Evolutionary conservation across 148 eudicot genomes (phyloP).

Genomic region (Chenopodium suecicum): DNA sequence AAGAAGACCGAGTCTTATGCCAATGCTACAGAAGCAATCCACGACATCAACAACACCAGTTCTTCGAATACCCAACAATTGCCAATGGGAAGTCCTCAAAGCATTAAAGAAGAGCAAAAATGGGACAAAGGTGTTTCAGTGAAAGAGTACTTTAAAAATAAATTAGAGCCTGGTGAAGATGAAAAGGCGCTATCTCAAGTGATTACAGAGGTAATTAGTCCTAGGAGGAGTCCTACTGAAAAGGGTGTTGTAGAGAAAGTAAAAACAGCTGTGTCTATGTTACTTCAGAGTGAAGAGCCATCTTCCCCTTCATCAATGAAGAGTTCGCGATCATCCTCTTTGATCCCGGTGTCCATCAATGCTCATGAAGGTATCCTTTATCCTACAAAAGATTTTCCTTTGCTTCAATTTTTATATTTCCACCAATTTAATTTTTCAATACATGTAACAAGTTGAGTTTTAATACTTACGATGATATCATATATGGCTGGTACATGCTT

Average conservation of each 20-base stretch:
- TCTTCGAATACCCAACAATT: constrained; percentile 48
- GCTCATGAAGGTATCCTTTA: constrained; percentile 44
- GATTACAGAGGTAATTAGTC: constrained; percentile 66
- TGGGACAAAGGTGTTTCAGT: constrained; percentile 70
- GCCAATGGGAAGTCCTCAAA: constrained; percentile 23
- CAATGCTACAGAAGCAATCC: constrained; percentile 46
- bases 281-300: constrained; percentile 49
- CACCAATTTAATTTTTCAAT: no score
- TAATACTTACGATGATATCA: no score
- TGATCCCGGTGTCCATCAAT: constrained; percentile 49
- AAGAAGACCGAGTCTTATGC: constrained; percentile 35
- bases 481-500: constrained; percentile 3
- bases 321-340: constrained; percentile 28
- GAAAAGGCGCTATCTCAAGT: constrained; percentile 70
- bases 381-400: no score
- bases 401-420: no score
- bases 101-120: constrained; percentile 21
- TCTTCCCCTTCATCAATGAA: constrained; percentile 23
- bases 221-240: constrained; percentile 40
- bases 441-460: no score
- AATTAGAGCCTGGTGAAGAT: constrained; percentile 79
- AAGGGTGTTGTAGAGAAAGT: constrained; percentile 68
- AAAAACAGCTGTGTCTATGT: constrained; percentile 60
- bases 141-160: constrained; percentile 64
- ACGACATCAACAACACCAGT: constrained; percentile 3